Evolutionary conservation across 2,329 filamentous ascomycete genomes (phyloP), one percentile per base, ranked within the genome.

Genomic region (Byssoonygena ceratinophila): DNA sequence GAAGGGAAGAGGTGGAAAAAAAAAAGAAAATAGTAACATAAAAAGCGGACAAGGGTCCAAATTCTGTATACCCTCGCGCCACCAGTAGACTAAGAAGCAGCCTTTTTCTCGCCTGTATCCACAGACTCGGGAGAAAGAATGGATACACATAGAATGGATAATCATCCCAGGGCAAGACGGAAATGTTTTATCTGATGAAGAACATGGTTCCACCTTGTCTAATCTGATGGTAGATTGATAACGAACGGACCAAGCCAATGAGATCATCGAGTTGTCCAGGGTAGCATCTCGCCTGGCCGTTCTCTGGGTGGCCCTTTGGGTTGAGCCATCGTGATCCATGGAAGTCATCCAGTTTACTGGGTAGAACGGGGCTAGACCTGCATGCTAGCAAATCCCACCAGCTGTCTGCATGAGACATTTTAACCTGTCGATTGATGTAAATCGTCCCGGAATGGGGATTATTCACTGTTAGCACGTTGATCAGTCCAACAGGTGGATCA

Each of bases 211-310:
- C 12, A 43, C 40, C 2, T 27, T 45, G 25, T 45, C 43, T 45
- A 48, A 53, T 53, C 51, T 53, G 51, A 53, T 53, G 34, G 44
- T n/a, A 47, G 51, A 53, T 53, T 36, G 44, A 53, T 48, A 47
- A 47, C 20, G n/a, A n/a, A n/a, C 4, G 14, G 32, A 1, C 34
- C 4, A 20, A 20, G 44, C 51, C 51, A 53, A 48, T 41, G 31
- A 48, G 44, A 41, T 32, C 36, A 39, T 27, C 18, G 23, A 16
- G 23, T 5, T 18, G 14, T 37, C n/a, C n/a, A 36, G 25, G 25
- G 34, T 25, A 8, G n/a, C 25, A 29, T 45, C n/a, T 32, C 22
- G 12, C 2, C 12, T 20, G n/a, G 32, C 37, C 3, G 20, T 11
- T 23, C 18, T 22, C 11, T 23, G 16, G 5, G 18, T 14, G 12